These are phyloP conservation scores for Rhizopus arrhizus DNA, from an alignment of 371 early-diverging fungal genomes.

Conservation along the genomic window DNA sequence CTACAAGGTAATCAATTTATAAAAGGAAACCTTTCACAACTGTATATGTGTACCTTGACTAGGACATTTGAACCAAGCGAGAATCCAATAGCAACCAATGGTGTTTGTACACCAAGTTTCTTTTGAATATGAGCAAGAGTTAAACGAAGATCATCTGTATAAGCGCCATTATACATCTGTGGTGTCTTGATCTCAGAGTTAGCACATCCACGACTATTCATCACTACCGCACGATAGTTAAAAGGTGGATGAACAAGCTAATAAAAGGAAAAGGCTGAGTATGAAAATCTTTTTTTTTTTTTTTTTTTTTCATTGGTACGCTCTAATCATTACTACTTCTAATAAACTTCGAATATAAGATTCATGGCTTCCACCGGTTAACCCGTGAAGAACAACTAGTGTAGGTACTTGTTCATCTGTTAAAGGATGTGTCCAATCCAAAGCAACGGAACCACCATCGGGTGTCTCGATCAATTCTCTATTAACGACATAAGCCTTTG, in stretches of 20 bases:
- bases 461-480: conserved; percentile 69
- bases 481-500: conserved; percentile 13
- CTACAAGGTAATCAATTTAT: conserved; percentile 21
- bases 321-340: conserved; percentile 47
- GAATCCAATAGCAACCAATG: conserved; percentile 82
- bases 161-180: conserved; percentile 82
- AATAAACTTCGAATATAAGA: conserved; percentile 80
- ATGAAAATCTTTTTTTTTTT: background rate
- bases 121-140: conserved; percentile 62
- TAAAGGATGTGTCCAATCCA: conserved; percentile 82
- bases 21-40: background rate
- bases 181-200: conserved; percentile 73
- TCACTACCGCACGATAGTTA: conserved; percentile 75
- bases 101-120: conserved; percentile 59
- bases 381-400: conserved; percentile 82
- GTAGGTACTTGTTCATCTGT: conserved; percentile 64
- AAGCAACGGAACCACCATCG: conserved; percentile 84
- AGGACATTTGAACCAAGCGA: conserved; percentile 91
- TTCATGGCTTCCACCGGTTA: conserved; percentile 90
- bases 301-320: background rate
- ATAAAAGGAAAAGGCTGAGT: background rate
- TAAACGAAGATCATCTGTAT: conserved; percentile 78
- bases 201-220: conserved; percentile 90
- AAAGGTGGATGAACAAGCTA: conserved; percentile 53
- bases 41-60: conserved; percentile 69